Percentiles rank a stretch among this genome's conserved stretches.
These are phyloP conservation scores for Rutidosis leptorrhynchoides DNA, from an alignment of 129 eudicot species.

Conservation along the genomic window DNA sequence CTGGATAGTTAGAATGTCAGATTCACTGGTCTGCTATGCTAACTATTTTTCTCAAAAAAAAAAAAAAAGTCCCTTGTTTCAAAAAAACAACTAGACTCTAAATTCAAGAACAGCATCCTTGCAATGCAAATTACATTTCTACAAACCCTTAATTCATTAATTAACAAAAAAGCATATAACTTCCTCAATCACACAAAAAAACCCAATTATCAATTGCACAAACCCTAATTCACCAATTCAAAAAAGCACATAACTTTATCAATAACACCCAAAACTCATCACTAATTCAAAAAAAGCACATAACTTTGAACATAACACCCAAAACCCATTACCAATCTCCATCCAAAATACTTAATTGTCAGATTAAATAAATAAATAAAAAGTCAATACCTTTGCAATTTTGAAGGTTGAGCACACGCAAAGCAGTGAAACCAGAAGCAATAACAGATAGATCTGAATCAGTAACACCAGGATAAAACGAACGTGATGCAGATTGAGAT, in stretches of 20 bases:
- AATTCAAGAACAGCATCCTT: not conserved
- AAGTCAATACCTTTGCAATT: constrained; percentile 66
- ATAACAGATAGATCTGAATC: constrained; percentile 83
- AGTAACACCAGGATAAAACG: constrained; percentile 87
- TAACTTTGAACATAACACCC: not conserved
- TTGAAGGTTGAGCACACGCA: constrained; percentile 54
- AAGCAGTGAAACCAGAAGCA: constrained; percentile 54
- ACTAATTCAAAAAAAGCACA: constrained; percentile 5
- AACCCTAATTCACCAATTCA: not conserved
- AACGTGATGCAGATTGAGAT: constrained; percentile 67
- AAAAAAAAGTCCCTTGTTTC: too few relatives aligned
- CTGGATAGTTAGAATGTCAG: not conserved
- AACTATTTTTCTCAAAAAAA: not conserved
- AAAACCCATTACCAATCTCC: not conserved
- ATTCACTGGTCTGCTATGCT: not conserved
- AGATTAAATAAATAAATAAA: not conserved
- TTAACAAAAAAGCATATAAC: not conserved
- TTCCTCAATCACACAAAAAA: not conserved
- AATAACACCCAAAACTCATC: not conserved
- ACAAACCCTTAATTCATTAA: too few relatives aligned
- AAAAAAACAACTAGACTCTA: not conserved
- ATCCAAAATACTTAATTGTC: too few relatives aligned
- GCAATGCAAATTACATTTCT: too few relatives aligned
- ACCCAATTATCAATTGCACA: too few relatives aligned
- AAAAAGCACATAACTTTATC: not conserved